These are phyloP conservation scores for Seiridium cupressi DNA, from an alignment of 2,329 filamentous ascomycete species.

Conservation along the genomic window DNA sequence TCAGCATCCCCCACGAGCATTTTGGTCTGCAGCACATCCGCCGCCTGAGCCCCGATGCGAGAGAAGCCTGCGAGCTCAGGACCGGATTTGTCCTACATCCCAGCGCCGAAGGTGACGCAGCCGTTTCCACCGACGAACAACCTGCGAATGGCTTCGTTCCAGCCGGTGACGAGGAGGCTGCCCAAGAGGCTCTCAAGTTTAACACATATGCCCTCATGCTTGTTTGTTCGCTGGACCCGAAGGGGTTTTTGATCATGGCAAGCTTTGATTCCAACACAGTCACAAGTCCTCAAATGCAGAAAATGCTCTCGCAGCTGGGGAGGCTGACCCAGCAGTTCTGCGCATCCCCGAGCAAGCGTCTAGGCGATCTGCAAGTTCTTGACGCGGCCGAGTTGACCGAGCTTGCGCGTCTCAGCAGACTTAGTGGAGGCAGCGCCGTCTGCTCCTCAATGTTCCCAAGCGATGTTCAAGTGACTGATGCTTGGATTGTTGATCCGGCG, in stretches of 20 bases:
- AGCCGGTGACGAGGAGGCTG: slow-evolving; percentile 53
- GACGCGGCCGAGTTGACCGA: slow-evolving; percentile 31
- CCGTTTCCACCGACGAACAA: slow-evolving; percentile 25
- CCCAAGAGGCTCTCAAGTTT: slow-evolving; percentile 58
- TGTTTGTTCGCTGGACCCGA: slow-evolving; percentile 58
- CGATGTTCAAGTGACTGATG: slow-evolving; percentile 22
- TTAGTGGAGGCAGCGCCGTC: slow-evolving; percentile 17
- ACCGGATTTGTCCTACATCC: slow-evolving; percentile 56
- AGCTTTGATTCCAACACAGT: slow-evolving; percentile 65
- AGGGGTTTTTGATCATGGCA: slow-evolving; percentile 57
- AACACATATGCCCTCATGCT: slow-evolving; percentile 64
- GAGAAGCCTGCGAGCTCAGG: slow-evolving; percentile 54
- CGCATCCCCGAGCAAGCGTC: slow-evolving; percentile 26
- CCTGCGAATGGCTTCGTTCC: slow-evolving; percentile 54
- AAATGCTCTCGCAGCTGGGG: slow-evolving; percentile 50
- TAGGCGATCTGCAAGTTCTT: slow-evolving; percentile 34
- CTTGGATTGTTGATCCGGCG: slow-evolving; percentile 39
- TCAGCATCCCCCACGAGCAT: slow-evolving; percentile 64
- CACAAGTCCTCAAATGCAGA: slow-evolving; percentile 47
- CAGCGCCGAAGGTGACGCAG: slow-evolving; percentile 27
- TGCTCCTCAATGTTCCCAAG: slow-evolving; percentile 15
- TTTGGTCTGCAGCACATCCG: slow-evolving; percentile 60
- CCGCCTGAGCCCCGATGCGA: slow-evolving; percentile 50
- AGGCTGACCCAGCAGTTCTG: slow-evolving; percentile 50
- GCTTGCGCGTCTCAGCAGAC: slow-evolving; percentile 27